Percentiles rank a stretch among this genome's conserved stretches.
Conservation (phyloP, 2,329 filamentous ascomycete genomes). For the Colletotrichum sublineola region DNA sequence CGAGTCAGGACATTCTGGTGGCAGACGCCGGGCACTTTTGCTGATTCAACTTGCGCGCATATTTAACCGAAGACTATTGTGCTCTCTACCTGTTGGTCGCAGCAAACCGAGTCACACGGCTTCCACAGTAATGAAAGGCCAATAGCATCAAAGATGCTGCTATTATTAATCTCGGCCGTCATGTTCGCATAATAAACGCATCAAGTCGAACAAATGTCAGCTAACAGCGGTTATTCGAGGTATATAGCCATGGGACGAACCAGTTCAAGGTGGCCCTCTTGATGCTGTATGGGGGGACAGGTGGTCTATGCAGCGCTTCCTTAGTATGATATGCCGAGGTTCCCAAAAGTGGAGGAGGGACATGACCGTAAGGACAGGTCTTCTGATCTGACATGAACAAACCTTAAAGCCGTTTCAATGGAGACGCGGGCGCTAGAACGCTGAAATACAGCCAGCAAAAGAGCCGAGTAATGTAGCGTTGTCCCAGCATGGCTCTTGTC, state of each 20-base stretch:
- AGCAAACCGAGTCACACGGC: not conserved
- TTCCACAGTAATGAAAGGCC: conserved; percentile 16
- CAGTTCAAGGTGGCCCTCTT: conserved; percentile 41
- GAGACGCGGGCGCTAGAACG: conserved; percentile 44
- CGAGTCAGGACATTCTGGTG: not conserved
- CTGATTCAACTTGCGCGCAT: not conserved
- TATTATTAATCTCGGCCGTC: not conserved
- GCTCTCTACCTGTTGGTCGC: not conserved
- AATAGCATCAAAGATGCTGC: not conserved
- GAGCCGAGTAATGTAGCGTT: not conserved
- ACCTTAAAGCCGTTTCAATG: conserved; percentile 44
- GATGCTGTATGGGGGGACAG: not conserved
- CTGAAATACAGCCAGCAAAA: conserved; percentile 62
- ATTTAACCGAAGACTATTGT: not conserved
- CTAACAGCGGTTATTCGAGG: too few species aligned
- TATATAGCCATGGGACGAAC: not conserved
- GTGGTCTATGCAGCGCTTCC: not conserved
- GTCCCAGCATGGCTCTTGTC: too few species aligned
- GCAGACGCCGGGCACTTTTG: too few species aligned
- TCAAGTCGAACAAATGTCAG: conserved; percentile 2
- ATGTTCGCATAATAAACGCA: not conserved
- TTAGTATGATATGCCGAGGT: conserved; percentile 34
- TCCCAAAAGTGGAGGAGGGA: conserved; percentile 44
- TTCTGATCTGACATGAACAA: too few species aligned
- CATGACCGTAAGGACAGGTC: conserved; percentile 46